These are phyloP conservation scores for Sesbania bispinosa DNA, from an alignment of 306 rosid genomes.

Conservation along the genomic window DNA sequence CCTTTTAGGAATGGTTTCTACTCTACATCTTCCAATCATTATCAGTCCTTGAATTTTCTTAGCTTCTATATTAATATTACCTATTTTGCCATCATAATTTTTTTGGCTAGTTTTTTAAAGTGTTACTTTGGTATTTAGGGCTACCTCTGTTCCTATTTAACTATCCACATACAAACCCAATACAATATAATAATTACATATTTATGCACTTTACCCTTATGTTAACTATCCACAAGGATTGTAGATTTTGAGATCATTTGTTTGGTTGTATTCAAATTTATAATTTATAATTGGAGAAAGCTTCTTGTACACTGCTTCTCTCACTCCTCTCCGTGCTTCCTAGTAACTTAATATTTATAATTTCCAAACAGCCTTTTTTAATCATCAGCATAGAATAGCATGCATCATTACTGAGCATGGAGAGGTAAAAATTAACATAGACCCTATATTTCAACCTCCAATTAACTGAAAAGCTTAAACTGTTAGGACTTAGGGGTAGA, in stretches of 20 bases:
- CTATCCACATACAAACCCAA: too few species aligned
- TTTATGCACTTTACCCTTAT: too few species aligned
- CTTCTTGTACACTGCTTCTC: neutral
- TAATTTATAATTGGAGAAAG: neutral
- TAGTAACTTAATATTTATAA: neutral
- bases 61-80: neutral
- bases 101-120: neutral
- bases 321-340: neutral
- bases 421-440: neutral
- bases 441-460: neutral
- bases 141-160: too few species aligned
- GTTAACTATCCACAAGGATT: too few species aligned
- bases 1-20: too few species aligned
- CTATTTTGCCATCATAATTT: neutral
- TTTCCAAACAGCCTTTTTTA: too few species aligned
- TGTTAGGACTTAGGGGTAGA: too few species aligned
- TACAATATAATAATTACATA: too few species aligned
- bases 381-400: too few species aligned
- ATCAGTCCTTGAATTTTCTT: neutral
- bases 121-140: too few species aligned
- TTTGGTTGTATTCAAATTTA: neutral
- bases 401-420: neutral
- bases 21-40: too few species aligned
- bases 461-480: too few species aligned
- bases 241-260: neutral